Evolutionary conservation across 129 eudicot species (phyloP).

Genomic region (Chrysanthemum lavandulifolium): DNA sequence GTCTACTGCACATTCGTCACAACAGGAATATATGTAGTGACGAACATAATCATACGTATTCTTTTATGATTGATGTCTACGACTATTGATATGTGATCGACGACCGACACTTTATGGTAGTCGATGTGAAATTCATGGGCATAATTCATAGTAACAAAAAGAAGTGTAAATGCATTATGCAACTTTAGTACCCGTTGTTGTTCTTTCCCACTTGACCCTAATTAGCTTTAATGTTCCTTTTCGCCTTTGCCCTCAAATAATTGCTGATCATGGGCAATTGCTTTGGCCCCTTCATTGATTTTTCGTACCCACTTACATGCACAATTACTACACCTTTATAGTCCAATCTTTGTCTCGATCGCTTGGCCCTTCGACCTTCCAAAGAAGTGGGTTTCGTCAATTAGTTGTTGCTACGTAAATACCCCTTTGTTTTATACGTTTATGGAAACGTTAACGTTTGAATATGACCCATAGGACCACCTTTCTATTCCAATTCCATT

Average conservation of each 20-base stretch:
- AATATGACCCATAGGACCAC: constrained; percentile 26
- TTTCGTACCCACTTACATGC: constrained; percentile 31
- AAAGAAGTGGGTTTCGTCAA: constrained; percentile 32
- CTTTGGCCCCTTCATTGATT: constrained; percentile 26
- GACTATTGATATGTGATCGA: constrained; percentile 1
- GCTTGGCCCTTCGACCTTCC: constrained; percentile 32
- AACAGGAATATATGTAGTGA: constrained; percentile 21
- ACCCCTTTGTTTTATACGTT: constrained; percentile 24
- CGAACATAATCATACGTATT: constrained; percentile 25
- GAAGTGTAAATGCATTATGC: constrained; percentile 43
- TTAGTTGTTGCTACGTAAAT: constrained; percentile 7
- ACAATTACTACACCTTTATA: constrained; percentile 22
- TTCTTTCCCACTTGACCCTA: constrained; percentile 42
- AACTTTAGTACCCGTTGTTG: constrained; percentile 28
- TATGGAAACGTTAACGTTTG: constrained; percentile 21
- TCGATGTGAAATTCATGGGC: constrained; percentile 17
- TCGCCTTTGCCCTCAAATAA: constrained; percentile 38
- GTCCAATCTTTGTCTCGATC: constrained; percentile 24
- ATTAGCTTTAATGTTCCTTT: constrained; percentile 18
- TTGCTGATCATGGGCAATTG: constrained; percentile 30
- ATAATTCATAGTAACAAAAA: constrained; percentile 27
- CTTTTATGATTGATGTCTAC: constrained; percentile 12
- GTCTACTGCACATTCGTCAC: not conserved
- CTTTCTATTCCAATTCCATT: not conserved
- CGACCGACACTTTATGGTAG: constrained; percentile 6